These are phyloP conservation scores for Glebionis coronaria DNA, from an alignment of 129 eudicot genomes.

Conservation along the genomic window DNA sequence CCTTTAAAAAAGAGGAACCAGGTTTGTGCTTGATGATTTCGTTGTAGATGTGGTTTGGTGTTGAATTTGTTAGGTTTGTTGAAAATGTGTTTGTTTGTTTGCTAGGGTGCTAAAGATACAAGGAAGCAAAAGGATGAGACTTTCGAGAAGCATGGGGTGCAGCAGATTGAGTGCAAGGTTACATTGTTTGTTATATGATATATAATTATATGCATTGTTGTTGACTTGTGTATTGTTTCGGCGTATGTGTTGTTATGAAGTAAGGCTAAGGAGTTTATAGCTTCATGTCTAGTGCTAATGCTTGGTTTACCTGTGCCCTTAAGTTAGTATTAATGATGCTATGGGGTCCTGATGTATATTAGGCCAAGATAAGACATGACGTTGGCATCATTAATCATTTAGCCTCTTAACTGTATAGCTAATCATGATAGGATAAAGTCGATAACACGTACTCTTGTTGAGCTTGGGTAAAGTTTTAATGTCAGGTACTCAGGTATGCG, in stretches of 20 bases:
- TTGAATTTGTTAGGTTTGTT: constrained; percentile 6
- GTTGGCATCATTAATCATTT: no score
- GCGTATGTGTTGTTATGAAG: background rate
- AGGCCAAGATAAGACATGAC: no score
- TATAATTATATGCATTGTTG: constrained; percentile 10
- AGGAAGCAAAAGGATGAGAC: constrained; percentile 42
- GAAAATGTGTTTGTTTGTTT: constrained; percentile 10
- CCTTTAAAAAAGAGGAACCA: constrained; percentile 58
- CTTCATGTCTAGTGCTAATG: constrained; percentile 10
- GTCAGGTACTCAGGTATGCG: no score
- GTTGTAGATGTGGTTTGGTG: constrained; percentile 1
- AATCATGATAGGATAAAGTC: no score
- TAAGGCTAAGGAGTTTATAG: background rate
- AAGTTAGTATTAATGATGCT: constrained; percentile 1
- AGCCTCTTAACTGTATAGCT: no score
- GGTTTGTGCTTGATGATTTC: constrained; percentile 34
- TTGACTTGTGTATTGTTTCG: constrained; percentile 11
- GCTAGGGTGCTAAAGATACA: constrained; percentile 45
- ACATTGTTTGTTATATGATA: constrained; percentile 9
- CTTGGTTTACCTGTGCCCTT: constrained; percentile 17
- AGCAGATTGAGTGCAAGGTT: constrained; percentile 86
- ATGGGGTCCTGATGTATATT: background rate
- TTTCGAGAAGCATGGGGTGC: constrained; percentile 43
- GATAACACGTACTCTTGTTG: no score
- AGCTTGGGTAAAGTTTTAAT: no score